phyloP scores from a whole-genome alignment of 768 basidiomycete species.

The Termitomyces sp. region DNA sequence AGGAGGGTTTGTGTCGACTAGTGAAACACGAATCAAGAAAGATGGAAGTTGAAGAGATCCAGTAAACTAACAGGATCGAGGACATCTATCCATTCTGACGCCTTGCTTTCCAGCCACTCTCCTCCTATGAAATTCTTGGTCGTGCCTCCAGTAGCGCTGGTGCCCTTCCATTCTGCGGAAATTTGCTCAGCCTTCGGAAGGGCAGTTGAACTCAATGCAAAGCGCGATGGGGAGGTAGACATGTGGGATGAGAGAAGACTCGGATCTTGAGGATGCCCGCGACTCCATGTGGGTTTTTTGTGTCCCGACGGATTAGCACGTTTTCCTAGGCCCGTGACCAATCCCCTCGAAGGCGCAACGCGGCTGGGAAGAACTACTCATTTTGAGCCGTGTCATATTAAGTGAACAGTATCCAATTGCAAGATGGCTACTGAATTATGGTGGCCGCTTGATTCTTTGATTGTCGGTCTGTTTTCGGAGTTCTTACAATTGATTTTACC shows the following conservation, averaged over 20 bases:
- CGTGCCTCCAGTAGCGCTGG: constrained; percentile 74
- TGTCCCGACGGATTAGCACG: no score
- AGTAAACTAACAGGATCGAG: constrained; percentile 70
- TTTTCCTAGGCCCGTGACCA: no score
- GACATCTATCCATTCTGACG: constrained; percentile 79
- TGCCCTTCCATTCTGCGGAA: constrained; percentile 80
- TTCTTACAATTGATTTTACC: no score
- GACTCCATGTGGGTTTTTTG: no score
- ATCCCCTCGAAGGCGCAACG: no score
- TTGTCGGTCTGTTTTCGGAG: no score
- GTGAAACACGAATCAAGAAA: not conserved
- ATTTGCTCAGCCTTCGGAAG: constrained; percentile 64
- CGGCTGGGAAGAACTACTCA: no score
- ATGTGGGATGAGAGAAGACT: constrained; percentile 10
- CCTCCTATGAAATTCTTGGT: constrained; percentile 94
- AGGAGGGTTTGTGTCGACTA: constrained; percentile 90
- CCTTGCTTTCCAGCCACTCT: constrained; percentile 78
- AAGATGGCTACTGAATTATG: no score
- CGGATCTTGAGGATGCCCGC: no score
- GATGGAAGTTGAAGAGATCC: not conserved
- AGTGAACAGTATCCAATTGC: no score
- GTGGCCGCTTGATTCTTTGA: no score
- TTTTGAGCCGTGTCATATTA: no score
- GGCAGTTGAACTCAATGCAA: constrained; percentile 47
- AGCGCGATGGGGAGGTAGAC: constrained; percentile 36